Base-by-base conservation (phyloP, 1,139 yeast genomes). In the Saccharomycopsis hybrid region DNA sequence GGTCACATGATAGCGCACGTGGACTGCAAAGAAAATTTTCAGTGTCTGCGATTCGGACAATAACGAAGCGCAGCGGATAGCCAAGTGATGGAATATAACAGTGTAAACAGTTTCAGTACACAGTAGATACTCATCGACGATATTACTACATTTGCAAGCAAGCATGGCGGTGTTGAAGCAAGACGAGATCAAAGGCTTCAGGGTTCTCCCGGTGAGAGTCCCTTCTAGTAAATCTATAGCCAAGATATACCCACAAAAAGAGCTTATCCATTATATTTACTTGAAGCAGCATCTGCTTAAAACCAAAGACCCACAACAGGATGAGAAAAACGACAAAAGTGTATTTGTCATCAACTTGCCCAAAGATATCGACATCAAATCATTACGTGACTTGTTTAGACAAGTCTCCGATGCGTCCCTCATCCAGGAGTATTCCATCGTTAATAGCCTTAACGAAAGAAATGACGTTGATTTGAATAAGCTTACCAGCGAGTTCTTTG, bases 291-390 rank as follows among this genome's bases (percentile, higher is more conserved):
- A 85, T 62, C 68, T 69, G 43, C 62, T 74, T 5, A 63, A 60
- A 45, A 57, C 64, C 28, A 58, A 60, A 29, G 61, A 69, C n/a
- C 72, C 67, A 47, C 62, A 63, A 28, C 63, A 62, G 36, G 63
- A 71, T 9, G 67, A 66, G 43, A 63, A 62, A 31, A 63, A 71
- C 11, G 67, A 66, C 41, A 62, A 82, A 46, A 73, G 85, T 9
- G 66, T 90, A 18, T 90, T 89, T 65, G 64, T 84, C n/a, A 79
- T 83, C 54, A 89, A 89, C 61, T 68, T 88, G 45, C 96, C 97
- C 2, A 69, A 82, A 31, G 74, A 76, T 53, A 73, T 89, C 9
- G 41, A 29, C 36, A 61, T 76, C 13, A 69, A 73, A 36, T 70
- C 72, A 30, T 63, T 88, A 43, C 83, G 79, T 61, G 71, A 71